Evolutionary conservation across 2,329 filamentous ascomycete species (phyloP), one percentile per base, ranked within the genome.

Genomic region (Myriosclerotinia duriaeana): DNA sequence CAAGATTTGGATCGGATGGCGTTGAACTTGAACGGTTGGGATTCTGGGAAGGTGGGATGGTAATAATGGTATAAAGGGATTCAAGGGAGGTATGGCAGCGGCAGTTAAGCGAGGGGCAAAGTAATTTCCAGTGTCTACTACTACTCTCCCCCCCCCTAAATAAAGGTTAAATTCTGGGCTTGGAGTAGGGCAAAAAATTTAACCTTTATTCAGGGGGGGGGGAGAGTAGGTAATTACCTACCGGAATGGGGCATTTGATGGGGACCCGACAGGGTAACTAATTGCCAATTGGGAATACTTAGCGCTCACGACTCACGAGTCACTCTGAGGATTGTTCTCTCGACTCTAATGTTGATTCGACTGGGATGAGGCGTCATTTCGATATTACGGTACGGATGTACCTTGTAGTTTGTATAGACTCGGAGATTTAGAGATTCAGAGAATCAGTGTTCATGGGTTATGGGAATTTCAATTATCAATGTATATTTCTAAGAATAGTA

Each of bases 1-100:
- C 20, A 20, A 60, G 42, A 60, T 60, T 60, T 36, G 17, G 30
- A 60, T 60, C 56, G 15, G 56, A 30, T 48, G 56, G 26, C 55
- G 34, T n/a, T n/a, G n/a, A n/a, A n/a, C n/a, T n/a, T n/a, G n/a
- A n/a, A n/a, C n/a, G n/a, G n/a, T n/a, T n/a, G n/a, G n/a, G n/a
- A n/a, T n/a, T n/a, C n/a, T n/a, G n/a, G n/a, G n/a, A n/a, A n/a
- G n/a, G n/a, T n/a, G n/a, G n/a, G n/a, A n/a, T n/a, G n/a, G n/a
- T n/a, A n/a, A n/a, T n/a, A n/a, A n/a, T n/a, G n/a, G n/a, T n/a
- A n/a, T n/a, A n/a, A 8, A 9, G 26, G 26, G 54, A 17, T n/a
- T n/a, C n/a, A n/a, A 46, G 40, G 17, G 15, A 48, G 15, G 55
- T 46, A 46, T 34, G 55, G 17, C 40, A 46, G 40, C 42, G 11